A percentile compares a stretch with the other conserved stretches of the same genome.
These are phyloP conservation scores for Linaria vulgaris DNA, from an alignment of 257 asterid genomes.

Conservation along the genomic window DNA sequence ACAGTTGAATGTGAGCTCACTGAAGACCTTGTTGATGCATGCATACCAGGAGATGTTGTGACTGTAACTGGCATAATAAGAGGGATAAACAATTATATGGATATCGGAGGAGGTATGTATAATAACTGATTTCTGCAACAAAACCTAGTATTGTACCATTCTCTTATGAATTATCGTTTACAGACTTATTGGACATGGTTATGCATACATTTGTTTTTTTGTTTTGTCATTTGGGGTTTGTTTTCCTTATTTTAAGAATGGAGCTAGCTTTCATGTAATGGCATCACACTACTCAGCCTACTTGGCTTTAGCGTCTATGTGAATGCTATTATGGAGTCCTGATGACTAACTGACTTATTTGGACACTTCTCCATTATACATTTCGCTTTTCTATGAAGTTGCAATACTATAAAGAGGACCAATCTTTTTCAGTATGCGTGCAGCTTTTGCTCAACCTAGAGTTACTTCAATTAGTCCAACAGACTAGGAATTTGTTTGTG, in stretches of 20 bases:
- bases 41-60: conserved; percentile 97
- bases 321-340: not conserved
- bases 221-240: not conserved
- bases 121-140: conserved; percentile 10
- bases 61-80: conserved; percentile 88
- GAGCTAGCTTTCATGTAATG: not conserved
- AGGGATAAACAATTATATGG: conserved; percentile 94
- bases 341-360: conserved; percentile 12
- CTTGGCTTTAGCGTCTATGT: conserved; percentile 1
- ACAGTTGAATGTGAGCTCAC: conserved; percentile 95
- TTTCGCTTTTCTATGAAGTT: conserved; percentile 9
- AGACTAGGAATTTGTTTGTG: conserved; percentile 7
- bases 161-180: not conserved
- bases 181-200: not conserved
- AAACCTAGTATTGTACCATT: conserved; percentile 18
- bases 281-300: conserved; percentile 9
- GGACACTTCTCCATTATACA: conserved; percentile 1
- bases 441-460: conserved; percentile 20
- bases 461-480: conserved; percentile 7
- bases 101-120: conserved; percentile 97
- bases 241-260: conserved; percentile 4
- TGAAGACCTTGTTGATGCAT: conserved; percentile 93
- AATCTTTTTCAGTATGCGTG: not conserved
- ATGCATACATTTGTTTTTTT: too few relatives aligned
- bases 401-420: conserved; percentile 8